Conservation (phyloP, 2,329 filamentous ascomycete species). For the Cordyceps militaris region DNA sequence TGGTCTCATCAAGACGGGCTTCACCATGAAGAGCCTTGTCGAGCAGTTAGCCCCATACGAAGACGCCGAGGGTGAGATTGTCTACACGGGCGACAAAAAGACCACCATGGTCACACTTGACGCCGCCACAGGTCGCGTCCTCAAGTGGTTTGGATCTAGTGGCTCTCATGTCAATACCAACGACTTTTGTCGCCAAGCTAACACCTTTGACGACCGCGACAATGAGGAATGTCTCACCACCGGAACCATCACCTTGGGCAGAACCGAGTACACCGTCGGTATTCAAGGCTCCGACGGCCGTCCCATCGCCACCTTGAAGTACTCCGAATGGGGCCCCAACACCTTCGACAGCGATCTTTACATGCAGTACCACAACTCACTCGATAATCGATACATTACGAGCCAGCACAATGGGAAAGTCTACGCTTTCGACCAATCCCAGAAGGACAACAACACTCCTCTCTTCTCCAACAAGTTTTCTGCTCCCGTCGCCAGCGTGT, state of each 20-base stretch:
- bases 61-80: conserved; percentile 66
- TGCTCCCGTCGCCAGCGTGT: conserved; percentile 78
- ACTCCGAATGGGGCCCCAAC: conserved; percentile 92
- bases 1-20: conserved; percentile 58
- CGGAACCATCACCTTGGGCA: conserved; percentile 74
- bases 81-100: conserved; percentile 88
- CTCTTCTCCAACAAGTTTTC: conserved; percentile 63
- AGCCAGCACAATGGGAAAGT: conserved; percentile 78
- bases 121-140: conserved; percentile 71
- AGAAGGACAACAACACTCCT: conserved; percentile 41
- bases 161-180: conserved; percentile 62
- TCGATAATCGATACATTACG: conserved; percentile 85
- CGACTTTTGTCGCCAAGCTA: conserved; percentile 67
- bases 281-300: conserved; percentile 71
- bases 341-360: conserved; percentile 83
- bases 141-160: conserved; percentile 75
- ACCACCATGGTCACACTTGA: conserved; percentile 86
- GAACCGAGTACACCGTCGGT: conserved; percentile 82
- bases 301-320: conserved; percentile 81
- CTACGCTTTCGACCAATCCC: conserved; percentile 67
- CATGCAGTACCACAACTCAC: conserved; percentile 69
- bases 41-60: conserved; percentile 74
- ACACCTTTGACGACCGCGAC: conserved; percentile 57
- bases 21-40: conserved; percentile 82
- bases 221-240: conserved; percentile 71